These are phyloP conservation scores for Mycena venus DNA, from an alignment of 768 basidiomycete genomes.

Conservation along the genomic window DNA sequence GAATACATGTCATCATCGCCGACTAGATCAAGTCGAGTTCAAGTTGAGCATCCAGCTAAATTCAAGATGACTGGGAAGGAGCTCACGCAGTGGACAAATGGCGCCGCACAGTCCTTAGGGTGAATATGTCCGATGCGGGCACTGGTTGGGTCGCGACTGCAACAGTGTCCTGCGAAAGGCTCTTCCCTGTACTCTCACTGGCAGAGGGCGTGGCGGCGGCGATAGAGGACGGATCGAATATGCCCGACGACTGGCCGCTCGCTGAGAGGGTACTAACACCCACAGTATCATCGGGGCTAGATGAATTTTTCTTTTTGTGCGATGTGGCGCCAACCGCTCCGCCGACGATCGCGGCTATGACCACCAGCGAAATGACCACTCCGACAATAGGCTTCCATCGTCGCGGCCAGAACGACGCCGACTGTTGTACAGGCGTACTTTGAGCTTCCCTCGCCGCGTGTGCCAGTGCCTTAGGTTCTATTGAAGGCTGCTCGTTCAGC, in stretches of 20 bases:
- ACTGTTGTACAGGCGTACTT: neutral
- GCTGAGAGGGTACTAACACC: neutral
- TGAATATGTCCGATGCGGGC: neutral
- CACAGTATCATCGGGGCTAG: neutral
- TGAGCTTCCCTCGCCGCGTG: neutral
- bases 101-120: neutral
- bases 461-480: neutral
- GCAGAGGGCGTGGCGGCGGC: neutral
- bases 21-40: neutral
- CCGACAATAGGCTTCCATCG: neutral
- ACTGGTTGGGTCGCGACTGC: neutral
- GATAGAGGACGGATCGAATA: neutral
- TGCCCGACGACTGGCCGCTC: neutral
- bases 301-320: neutral
- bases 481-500: neutral
- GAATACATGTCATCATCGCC: slow-evolving; percentile 6
- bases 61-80: neutral
- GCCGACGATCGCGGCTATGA: slow-evolving; percentile 21
- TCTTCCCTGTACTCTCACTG: neutral
- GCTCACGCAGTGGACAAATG: slow-evolving; percentile 16
- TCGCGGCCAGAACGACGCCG: neutral
- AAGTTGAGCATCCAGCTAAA: neutral
- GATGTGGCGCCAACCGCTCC: slow-evolving; percentile 13
- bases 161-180: neutral
- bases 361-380: slow-evolving; percentile 1